Evolutionary conservation across 2,329 filamentous ascomycete species (phyloP).

Genomic region (Daldinia sp.): DNA sequence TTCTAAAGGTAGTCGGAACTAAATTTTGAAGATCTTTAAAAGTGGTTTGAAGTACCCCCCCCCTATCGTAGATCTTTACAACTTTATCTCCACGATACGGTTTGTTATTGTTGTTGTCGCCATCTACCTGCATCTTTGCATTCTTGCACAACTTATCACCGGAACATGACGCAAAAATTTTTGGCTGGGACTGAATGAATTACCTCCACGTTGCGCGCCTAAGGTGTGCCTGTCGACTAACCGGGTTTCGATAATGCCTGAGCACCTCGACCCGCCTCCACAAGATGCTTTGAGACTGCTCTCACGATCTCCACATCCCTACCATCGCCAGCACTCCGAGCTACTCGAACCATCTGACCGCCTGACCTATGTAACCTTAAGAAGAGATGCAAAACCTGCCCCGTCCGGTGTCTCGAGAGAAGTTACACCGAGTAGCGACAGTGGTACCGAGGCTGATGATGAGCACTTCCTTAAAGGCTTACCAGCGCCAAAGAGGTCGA

Average conservation of each 20-base stretch:
- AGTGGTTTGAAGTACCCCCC: not conserved
- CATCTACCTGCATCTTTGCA: not conserved
- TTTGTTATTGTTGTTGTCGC: not conserved
- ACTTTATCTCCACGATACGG: slow-evolving; percentile 9
- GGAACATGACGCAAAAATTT: slow-evolving; percentile 32
- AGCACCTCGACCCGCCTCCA: slow-evolving; percentile 56
- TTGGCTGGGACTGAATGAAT: slow-evolving; percentile 38
- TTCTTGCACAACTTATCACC: not conserved
- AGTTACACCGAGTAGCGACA: slow-evolving; percentile 79
- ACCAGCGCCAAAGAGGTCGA: slow-evolving; percentile 80
- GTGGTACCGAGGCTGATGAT: slow-evolving; percentile 94
- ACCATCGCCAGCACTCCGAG: slow-evolving; percentile 70
- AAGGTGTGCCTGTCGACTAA: slow-evolving; percentile 40
- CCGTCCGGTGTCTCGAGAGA: slow-evolving; percentile 57
- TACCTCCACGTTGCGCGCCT: slow-evolving; percentile 31
- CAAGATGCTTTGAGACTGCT: slow-evolving; percentile 60
- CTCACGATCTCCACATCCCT: slow-evolving; percentile 75
- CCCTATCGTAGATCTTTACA: slow-evolving; percentile 6
- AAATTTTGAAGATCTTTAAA: slow-evolving; percentile 4
- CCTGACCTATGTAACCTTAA: slow-evolving; percentile 44
- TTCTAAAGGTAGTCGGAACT: not conserved
- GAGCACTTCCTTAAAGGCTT: slow-evolving; percentile 89
- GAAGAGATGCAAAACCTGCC: slow-evolving; percentile 35
- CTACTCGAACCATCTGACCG: slow-evolving; percentile 64
- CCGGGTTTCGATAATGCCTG: slow-evolving; percentile 60